These are phyloP conservation scores for Boletus tomentosulus DNA, from an alignment of 768 basidiomycete genomes.

Conservation along the genomic window DNA sequence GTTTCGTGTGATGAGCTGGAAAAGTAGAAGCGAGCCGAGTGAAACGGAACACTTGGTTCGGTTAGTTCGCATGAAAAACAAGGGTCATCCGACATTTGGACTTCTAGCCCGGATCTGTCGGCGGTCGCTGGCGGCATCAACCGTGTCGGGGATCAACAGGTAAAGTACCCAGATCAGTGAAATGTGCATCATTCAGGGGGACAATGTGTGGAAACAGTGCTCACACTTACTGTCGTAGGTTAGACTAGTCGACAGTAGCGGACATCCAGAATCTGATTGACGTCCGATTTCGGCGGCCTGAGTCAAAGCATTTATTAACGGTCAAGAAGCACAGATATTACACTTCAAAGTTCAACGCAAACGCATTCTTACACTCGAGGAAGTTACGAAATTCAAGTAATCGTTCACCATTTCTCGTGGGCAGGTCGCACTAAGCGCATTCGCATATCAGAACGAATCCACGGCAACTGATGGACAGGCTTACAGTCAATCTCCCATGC, in stretches of 20 bases:
- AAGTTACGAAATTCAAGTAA: neutral
- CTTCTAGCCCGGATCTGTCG: neutral
- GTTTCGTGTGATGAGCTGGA: neutral
- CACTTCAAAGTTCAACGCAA: neutral
- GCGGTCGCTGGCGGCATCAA: neutral
- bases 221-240: neutral
- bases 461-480: conserved; percentile 19
- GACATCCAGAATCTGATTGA: neutral
- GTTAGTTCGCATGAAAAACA: neutral
- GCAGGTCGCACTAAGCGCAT: conserved; percentile 41
- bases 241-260: neutral
- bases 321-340: neutral
- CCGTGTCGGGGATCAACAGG: neutral
- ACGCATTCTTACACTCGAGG: neutral
- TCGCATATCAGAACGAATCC: neutral
- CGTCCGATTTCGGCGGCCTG: neutral
- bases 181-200: neutral
- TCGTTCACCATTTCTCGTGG: conserved; percentile 49
- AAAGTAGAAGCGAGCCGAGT: neutral
- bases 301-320: neutral
- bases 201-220: neutral
- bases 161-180: neutral
- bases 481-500: conserved; percentile 78
- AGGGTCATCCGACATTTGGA: neutral
- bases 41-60: neutral